phyloP scores from a whole-genome alignment of 1,139 yeast species.

The Entelexis paramagnoliae region DNA sequence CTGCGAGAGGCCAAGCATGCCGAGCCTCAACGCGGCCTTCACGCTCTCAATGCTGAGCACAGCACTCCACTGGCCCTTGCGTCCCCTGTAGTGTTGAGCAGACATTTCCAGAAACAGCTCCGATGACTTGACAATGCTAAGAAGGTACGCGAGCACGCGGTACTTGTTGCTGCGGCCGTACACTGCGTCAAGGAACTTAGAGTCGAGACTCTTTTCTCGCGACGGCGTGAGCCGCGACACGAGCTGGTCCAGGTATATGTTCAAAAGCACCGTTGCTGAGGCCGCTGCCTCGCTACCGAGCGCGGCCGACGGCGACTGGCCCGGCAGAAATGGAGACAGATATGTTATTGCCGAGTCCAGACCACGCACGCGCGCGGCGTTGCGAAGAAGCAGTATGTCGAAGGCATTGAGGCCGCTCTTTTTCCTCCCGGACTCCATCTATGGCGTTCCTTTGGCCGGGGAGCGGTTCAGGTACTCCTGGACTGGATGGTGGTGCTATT shows the following conservation, averaged over 20 bases:
- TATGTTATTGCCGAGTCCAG: conserved; percentile 34
- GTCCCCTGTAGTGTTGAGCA: conserved; percentile 28
- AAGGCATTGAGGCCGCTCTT: conserved; percentile 1
- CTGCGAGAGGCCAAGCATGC: conserved; percentile 27
- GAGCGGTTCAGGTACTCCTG: not conserved
- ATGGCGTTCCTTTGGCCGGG: not conserved
- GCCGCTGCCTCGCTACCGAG: conserved; percentile 21
- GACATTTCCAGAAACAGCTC: conserved; percentile 36
- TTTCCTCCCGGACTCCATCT: not conserved
- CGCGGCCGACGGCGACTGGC: conserved; percentile 36
- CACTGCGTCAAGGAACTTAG: conserved; percentile 30
- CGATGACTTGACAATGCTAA: conserved; percentile 32
- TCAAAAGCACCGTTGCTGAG: conserved; percentile 32
- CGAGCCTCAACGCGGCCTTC: conserved; percentile 32
- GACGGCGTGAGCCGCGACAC: conserved; percentile 27
- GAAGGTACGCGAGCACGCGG: conserved; percentile 27
- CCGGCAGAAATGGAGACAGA: conserved; percentile 35
- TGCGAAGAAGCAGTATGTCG: conserved; percentile 28
- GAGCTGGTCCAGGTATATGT: conserved; percentile 35
- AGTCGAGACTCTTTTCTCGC: conserved; percentile 27
- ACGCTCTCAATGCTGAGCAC: conserved; percentile 31
- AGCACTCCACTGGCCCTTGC: conserved; percentile 29
- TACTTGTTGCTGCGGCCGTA: conserved; percentile 27
- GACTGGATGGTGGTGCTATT: too few species aligned
- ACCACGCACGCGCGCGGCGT: conserved; percentile 34